Conservation (phyloP, 352 stramenopile species). For the Phytophthora pistaciae region DNA sequence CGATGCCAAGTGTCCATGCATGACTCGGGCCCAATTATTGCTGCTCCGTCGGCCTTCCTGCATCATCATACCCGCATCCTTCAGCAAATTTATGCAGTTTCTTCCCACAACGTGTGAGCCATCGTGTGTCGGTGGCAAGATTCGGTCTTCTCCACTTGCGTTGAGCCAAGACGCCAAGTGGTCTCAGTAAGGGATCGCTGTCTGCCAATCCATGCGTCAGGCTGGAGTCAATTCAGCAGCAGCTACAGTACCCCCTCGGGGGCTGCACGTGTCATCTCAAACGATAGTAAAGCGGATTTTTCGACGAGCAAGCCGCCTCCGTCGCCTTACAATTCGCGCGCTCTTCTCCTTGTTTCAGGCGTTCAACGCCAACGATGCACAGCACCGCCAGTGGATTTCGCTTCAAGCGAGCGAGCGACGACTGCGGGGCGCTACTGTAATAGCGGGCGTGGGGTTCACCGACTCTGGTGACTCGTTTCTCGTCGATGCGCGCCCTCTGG, state of each 20-base stretch:
- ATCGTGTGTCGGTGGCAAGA: too few relatives aligned
- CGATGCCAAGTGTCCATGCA: too few relatives aligned
- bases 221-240: not conserved
- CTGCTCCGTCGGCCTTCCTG: too few relatives aligned
- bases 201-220: not conserved
- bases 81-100: too few relatives aligned
- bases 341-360: not conserved
- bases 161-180: not conserved
- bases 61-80: too few relatives aligned
- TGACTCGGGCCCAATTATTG: too few relatives aligned
- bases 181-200: not conserved
- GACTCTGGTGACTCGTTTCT: slow-evolving; percentile 17
- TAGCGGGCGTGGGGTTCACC: slow-evolving; percentile 6
- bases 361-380: not conserved
- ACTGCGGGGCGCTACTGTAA: not conserved
- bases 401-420: slow-evolving; percentile 10
- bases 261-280: not conserved
- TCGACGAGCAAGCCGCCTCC: not conserved
- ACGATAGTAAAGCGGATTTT: not conserved
- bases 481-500: slow-evolving; percentile 11
- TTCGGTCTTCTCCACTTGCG: too few relatives aligned
- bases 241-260: too few relatives aligned
- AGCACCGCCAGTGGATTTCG: slow-evolving; percentile 12
- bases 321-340: too few relatives aligned
- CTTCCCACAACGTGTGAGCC: too few relatives aligned